phyloP scores from a whole-genome alignment of 192 early-diverging fungal species.

The Chytriomyces sp. region DNA sequence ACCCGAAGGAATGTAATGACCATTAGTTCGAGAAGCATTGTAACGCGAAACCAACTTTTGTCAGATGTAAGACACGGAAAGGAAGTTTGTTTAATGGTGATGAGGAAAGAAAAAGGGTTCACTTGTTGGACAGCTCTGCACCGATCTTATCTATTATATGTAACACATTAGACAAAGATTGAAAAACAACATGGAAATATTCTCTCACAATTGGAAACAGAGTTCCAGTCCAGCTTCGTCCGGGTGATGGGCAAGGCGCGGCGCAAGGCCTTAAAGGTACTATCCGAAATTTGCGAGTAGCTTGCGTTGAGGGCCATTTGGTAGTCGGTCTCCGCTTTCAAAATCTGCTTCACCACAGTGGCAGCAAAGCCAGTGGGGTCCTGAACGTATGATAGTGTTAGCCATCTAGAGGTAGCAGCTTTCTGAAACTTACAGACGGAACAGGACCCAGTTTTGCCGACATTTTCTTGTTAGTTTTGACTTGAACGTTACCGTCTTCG shows the following conservation, averaged over 20 bases:
- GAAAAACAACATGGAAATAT: not conserved
- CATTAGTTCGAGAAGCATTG: no score
- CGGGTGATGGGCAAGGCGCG: constrained; percentile 88
- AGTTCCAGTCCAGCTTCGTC: constrained; percentile 93
- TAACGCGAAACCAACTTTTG: no score
- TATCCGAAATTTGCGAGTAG: constrained; percentile 78
- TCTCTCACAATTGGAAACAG: constrained; percentile 66
- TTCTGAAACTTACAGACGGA: constrained; percentile 2
- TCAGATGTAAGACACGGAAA: no score
- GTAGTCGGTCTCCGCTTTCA: constrained; percentile 74
- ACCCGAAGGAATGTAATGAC: no score
- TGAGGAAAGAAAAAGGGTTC: no score
- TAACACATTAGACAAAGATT: not conserved
- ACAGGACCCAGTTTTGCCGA: constrained; percentile 13
- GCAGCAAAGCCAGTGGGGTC: constrained; percentile 48
- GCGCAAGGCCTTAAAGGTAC: constrained; percentile 88
- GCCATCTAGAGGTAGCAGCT: not conserved
- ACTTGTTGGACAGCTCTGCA: constrained; percentile 48
- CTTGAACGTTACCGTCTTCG: constrained; percentile 99
- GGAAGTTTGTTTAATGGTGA: no score
- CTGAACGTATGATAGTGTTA: constrained; percentile 30
- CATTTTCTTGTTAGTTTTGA: constrained; percentile 77
- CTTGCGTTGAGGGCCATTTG: constrained; percentile 83
- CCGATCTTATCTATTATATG: constrained; percentile 50
- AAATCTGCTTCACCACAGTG: constrained; percentile 67